Conservation (phyloP, 73 alveolate genomes). For the Stentor roeselii region DNA sequence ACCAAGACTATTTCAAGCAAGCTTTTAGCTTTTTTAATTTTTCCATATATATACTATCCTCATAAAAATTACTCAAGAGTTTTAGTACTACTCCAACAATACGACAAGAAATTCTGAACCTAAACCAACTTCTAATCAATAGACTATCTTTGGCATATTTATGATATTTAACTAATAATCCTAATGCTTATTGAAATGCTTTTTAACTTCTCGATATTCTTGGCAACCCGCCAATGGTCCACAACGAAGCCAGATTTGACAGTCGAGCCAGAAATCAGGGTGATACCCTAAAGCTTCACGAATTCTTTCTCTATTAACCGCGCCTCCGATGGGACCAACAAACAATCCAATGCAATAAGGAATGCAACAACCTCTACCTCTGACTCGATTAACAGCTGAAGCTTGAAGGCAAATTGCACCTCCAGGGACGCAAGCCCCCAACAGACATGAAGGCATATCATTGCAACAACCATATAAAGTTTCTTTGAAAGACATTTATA, state of each 20-base stretch:
- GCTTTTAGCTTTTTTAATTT: too few species aligned
- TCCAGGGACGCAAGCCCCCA: neutral
- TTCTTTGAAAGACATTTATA: too few species aligned
- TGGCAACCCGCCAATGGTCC: constrained; percentile 18
- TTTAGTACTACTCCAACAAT: too few species aligned
- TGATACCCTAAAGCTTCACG: neutral
- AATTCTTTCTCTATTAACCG: neutral
- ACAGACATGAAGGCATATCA: neutral
- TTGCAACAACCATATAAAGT: neutral
- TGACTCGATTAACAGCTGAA: neutral
- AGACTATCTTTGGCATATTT: too few species aligned
- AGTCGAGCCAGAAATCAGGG: neutral
- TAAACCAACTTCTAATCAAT: too few species aligned
- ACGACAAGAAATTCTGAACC: too few species aligned
- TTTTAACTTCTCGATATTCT: constrained; percentile 27
- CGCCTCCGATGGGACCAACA: neutral
- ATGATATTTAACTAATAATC: too few species aligned
- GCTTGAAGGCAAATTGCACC: neutral
- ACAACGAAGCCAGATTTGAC: neutral
- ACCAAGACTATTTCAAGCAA: too few species aligned
- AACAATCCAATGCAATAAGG: neutral
- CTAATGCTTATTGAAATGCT: too few species aligned
- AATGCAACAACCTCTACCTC: neutral
- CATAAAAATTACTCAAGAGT: too few species aligned
- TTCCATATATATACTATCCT: too few species aligned